A percentile compares a stretch with the other conserved stretches of the same genome.
phyloP scores from a whole-genome alignment of 2,329 filamentous ascomycete genomes.

The Nemania sp. region DNA sequence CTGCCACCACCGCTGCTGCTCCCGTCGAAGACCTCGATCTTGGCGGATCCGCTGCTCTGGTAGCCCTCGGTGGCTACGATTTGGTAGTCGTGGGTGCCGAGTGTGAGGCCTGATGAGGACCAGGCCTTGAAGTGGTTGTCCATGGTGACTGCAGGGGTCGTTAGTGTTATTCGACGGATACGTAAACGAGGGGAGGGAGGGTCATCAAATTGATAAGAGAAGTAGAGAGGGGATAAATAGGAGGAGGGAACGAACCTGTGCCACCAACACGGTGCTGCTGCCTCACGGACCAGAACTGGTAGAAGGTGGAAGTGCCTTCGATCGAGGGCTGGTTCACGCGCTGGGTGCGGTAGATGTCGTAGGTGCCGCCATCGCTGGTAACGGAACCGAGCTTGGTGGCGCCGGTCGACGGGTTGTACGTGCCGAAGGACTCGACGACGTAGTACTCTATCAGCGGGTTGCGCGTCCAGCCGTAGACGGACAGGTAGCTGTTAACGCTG shows the following conservation, averaged over 20 bases:
- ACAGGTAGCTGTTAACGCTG: constrained; percentile 44
- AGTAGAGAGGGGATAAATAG: not conserved
- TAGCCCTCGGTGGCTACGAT: constrained; percentile 54
- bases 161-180: not conserved
- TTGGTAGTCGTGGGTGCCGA: constrained; percentile 51
- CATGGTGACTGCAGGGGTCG: constrained; percentile 44
- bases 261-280: constrained; percentile 56
- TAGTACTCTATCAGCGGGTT: constrained; percentile 56
- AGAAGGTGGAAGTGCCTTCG: constrained; percentile 60
- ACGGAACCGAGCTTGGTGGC: constrained; percentile 51
- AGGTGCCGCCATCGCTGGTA: constrained; percentile 52
- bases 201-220: not conserved
- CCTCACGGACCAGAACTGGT: constrained; percentile 65
- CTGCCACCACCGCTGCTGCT: constrained; percentile 15
- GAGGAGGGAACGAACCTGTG: constrained; percentile 23
- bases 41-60: constrained; percentile 40
- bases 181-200: no score
- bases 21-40: constrained; percentile 32
- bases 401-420: constrained; percentile 56
- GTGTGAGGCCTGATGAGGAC: constrained; percentile 44
- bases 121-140: constrained; percentile 52
- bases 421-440: constrained; percentile 59
- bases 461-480: constrained; percentile 56
- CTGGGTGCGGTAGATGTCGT: constrained; percentile 52
- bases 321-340: constrained; percentile 58